Evolutionary conservation across 208 protist species (phyloP), one percentile per base, ranked within the genome.

Genomic region (Sergeia podlipaevii): DNA sequence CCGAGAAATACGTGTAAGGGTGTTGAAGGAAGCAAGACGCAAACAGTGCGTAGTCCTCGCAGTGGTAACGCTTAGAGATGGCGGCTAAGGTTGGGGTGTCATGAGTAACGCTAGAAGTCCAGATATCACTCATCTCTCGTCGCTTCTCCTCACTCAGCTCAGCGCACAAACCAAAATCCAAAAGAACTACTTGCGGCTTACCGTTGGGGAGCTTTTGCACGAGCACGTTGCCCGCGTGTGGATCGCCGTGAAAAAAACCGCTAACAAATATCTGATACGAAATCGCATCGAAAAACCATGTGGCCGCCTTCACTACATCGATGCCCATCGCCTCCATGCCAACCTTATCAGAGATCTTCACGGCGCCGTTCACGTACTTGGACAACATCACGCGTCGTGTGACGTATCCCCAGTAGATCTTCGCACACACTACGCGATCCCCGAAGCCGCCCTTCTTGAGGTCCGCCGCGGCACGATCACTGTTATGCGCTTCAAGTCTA

Each of bases 121-220:
- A 93, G 24, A 96, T 91, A 28, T 75, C 60, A 27, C 76, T 77
- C 5, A 91, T 56, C 29, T 90, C 76, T 17, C 62, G 59, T 2
- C 79, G 65, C 38, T 80, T 37, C 30, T 57, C 48, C 7, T 91
- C 66, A 30, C 56, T 53, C 15, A 98, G 65, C 41, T 97, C 70
- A 6, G 80, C 85, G 55, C 97, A 98, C 4, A 98, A 81, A 2
- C 97, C 97, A 74, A 97, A 97, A 66, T 98, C 97, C 0, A 98
- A 76, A 15, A 98, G 54, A 29, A 96, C 83, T 43, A 94, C 87
- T 52, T 94, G 87, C 36, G 79, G 64, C 47, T 62, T 38, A 30
- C 76, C 75, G 38, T 79, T 77, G 5, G 72, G 66, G 18, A 75
- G 54, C 42, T 54, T 47, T 23, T 83, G 82, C 34, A 97, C 86